Percentiles rank a stretch among this genome's conserved stretches.
Conservation (phyloP, 73 alveolate species). For the Tetrahymena elliotti region DNA sequence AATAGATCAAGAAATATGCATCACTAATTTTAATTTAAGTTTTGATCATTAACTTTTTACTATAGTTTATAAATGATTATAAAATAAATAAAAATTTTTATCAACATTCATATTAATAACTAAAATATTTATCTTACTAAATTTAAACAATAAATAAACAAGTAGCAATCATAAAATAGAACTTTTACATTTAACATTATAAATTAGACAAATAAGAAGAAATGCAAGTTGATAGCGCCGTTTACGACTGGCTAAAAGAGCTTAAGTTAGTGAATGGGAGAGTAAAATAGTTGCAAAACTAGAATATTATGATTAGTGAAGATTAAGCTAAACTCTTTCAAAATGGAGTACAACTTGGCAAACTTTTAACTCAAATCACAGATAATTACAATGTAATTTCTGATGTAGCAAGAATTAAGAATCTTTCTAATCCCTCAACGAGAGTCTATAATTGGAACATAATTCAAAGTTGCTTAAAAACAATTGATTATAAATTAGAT, state of each 20-base stretch:
- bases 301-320: not conserved
- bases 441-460: slow-evolving; percentile 71
- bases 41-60: not conserved
- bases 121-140: not conserved
- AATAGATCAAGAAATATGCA: not conserved
- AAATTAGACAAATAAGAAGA: not conserved
- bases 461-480: slow-evolving; percentile 22
- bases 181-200: not conserved
- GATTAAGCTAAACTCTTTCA: not conserved
- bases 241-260: not conserved
- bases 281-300: not conserved
- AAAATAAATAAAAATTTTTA: too few species aligned
- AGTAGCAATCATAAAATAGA: not conserved
- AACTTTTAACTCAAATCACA: not conserved
- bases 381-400: not conserved
- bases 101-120: not conserved
- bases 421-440: slow-evolving; percentile 25
- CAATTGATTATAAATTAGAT: slow-evolving; percentile 16
- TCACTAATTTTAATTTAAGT: not conserved
- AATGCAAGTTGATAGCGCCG: not conserved
- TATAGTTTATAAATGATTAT: not conserved
- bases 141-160: not conserved
- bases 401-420: not conserved
- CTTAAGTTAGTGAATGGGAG: not conserved
- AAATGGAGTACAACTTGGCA: not conserved